Base-by-base conservation (phyloP, 768 basidiomycete genomes). In the Boletus bicolor region DNA sequence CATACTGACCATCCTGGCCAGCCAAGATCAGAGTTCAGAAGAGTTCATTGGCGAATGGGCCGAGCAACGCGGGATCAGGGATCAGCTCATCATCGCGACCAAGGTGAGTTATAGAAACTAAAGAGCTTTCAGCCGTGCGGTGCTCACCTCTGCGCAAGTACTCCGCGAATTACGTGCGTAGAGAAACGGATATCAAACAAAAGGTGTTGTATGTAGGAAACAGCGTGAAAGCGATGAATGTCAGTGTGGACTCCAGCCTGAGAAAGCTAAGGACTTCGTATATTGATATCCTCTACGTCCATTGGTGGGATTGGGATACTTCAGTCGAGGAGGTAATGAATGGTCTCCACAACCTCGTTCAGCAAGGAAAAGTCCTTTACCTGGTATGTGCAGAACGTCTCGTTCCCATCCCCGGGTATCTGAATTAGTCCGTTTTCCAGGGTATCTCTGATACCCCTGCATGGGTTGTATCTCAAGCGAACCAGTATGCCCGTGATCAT, bases 251-350 rank as follows among this genome's bases (percentile, higher is more conserved):
- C 5, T 67, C 65, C 1, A 71, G 68, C 30, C 69, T 79, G 46
- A 72, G 69, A 52, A 84, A 82, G 59, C 73, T 88, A 14, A 72
- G 81, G 37, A 86, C 83, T 0, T 69, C 76, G 15, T 87, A 80
- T 56, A 76, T 83, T 63, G 82, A 83, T 56, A 75, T 84, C 53
- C 62, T 83, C 24, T 83, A 83, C 61, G 60, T 83, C 0, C 82
- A 83, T 58, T 80, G 73, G 72, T 75, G 77, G 80, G 78, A 80
- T 77, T 30, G 70, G 54, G 65, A 73, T 3, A 77, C 76, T 1
- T 72, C 71, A 2, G 72, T 79, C 36, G 70, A 75, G 48, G 80
- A 81, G 59, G 58, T 79, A 11, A 78, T 79, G 79, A 74, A 74
- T 36, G 63, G 66, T 14, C 65, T 82, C 9, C 75, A 80, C 60